Base-by-base conservation (phyloP, 768 basidiomycete species). In the Cantharellus cinnabarinus region DNA sequence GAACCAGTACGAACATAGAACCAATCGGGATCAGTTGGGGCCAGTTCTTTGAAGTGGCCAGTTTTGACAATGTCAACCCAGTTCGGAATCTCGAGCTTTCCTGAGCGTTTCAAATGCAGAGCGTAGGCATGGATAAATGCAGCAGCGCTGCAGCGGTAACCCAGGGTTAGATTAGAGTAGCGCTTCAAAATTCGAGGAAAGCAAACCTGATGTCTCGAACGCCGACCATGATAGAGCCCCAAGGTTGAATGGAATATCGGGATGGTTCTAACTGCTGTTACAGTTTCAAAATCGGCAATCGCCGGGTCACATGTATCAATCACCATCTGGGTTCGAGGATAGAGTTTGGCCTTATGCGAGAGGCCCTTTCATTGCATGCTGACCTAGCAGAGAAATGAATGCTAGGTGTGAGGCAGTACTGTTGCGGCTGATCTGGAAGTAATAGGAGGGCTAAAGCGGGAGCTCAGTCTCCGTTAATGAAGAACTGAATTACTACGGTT, bases 31-130 rank as follows among this genome's bases (percentile, higher is more conserved):
- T 98, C 90, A 75, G 97, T 97, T 58, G 95, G 95, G 58, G 93
- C 94, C 62, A 95, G 88, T 75, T 99, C 95, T 74, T 98, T 98
- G 79, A 77, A 91, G 61, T 85, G 76, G 70, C 89, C 94, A 62
- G 95, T 99, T 79, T 99, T 99, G 71, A 99, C 95, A 67, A 97
- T 75, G 72, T 95, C 94, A 62, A 88, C 94, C 94, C 94, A 98
- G 73, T 81, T 83, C 66, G 94, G 94, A 62, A 98, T 88, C 76
- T 99, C 93, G 68, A 99, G 88, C 78, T 98, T 98, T 73, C 95
- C 95, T 63, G 89, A 91, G 65, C 91, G 85, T 77, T 97, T 97
- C 70, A 97, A 78, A 74, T 97, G 91, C 69, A 86, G 89, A 68
- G 91, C 76, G 74, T 97, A 97, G 66, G 91, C 91, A 62, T 78